These are phyloP conservation scores for Arthroderma sp. DNA, from an alignment of 2,329 filamentous ascomycete genomes.

Conservation along the genomic window DNA sequence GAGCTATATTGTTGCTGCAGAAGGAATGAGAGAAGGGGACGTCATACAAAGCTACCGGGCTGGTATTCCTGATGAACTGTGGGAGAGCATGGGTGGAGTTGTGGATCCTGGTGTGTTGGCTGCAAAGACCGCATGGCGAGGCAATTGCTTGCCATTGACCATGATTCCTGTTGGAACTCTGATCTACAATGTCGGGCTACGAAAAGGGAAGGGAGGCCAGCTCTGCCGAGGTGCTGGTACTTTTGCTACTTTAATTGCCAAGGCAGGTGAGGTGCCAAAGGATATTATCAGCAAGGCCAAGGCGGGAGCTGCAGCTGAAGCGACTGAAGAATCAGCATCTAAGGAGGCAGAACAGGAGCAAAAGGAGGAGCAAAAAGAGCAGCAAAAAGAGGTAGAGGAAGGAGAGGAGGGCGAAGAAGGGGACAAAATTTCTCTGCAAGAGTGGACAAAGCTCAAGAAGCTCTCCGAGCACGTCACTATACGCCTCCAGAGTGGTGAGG, in stretches of 20 bases:
- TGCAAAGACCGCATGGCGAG: constrained; percentile 82
- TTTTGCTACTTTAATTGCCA: constrained; percentile 75
- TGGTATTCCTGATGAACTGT: constrained; percentile 74
- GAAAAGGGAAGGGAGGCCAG: constrained; percentile 59
- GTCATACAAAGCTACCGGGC: constrained; percentile 80
- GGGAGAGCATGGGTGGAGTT: constrained; percentile 82
- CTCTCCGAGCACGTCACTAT: constrained; percentile 70
- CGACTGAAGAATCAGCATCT: not conserved
- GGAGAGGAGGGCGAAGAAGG: constrained; percentile 7
- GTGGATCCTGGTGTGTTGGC: constrained; percentile 93
- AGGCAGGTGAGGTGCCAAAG: constrained; percentile 55
- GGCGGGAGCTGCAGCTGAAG: too few relatives aligned
- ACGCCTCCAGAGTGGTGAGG: constrained; percentile 80
- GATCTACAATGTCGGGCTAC: constrained; percentile 75
- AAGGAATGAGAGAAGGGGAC: constrained; percentile 85
- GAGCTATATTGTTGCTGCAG: constrained; percentile 88
- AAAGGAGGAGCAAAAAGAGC: constrained; percentile 25
- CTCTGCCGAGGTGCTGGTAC: constrained; percentile 94
- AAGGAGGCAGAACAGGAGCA: constrained; percentile 14
- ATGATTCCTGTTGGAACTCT: constrained; percentile 93
- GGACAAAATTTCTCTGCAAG: constrained; percentile 20
- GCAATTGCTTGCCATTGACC: constrained; percentile 88
- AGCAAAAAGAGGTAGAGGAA: constrained; percentile 5
- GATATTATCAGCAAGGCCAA: constrained; percentile 14
- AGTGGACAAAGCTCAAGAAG: constrained; percentile 37